Base-by-base conservation (phyloP, 139 green algal species). In the Picochlorum costavermella region DNA sequence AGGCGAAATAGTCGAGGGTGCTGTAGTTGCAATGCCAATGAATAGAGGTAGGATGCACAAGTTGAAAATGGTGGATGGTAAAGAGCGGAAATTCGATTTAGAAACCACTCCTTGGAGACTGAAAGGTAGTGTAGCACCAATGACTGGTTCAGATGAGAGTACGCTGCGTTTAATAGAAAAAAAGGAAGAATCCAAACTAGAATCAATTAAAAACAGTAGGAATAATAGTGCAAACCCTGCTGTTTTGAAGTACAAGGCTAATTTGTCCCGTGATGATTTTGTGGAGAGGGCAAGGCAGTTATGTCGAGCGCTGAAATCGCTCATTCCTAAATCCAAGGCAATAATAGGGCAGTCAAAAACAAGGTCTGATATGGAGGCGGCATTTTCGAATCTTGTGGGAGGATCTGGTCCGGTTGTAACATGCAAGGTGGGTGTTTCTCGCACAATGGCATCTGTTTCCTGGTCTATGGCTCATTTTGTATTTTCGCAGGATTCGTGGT, bases 241-340 rank as follows among this genome's bases (percentile, higher is more conserved):
- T 30, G 23, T 33, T 59, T 59, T 64, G 25, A 29, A 64, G 23
- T 64, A 64, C 25, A 64, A 64, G 26, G 58, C 58, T 44, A 51
- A 44, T 6, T 25, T 64, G 23, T 64, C 58, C 20, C 58, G 58
- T 51, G 43, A 64, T 30, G 58, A 64, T 31, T 28, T 29, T 28
- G 58, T 64, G 12, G 58, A 64, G 56, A n/a, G 43, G 14, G 14
- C 25, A 28, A 23, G 58, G 9, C 58, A 64, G 23, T 31, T 64
- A 6, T 50, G 20, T 12, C n/a, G 58, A 31, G 40, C 40, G 23
- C 4, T 64, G 14, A 50, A 51, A 11, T 64, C 58, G 0, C 20
- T 64, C n/a, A 31, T 49, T 28, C 58, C 58, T 23, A 25, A 25
- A 50, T 16, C 58, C 6, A 17, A 25, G 20, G 12, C 20, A n/a